Percentiles rank a stretch among this genome's conserved stretches.
phyloP scores from a whole-genome alignment of 208 protist genomes.

The Leishmania gerbilli region DNA sequence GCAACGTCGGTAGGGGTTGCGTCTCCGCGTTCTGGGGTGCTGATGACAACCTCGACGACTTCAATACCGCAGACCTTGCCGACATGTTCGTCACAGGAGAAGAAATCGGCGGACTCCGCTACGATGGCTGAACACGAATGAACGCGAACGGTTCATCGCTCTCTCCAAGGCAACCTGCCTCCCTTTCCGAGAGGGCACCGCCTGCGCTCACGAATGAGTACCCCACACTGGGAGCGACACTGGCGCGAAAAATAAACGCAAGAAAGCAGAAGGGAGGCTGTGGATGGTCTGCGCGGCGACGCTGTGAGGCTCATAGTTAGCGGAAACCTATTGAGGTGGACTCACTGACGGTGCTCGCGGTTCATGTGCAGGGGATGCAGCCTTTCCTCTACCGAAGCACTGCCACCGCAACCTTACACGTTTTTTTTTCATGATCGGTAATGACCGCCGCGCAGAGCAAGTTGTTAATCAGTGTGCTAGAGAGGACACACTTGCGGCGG shows the following conservation, averaged over 20 bases:
- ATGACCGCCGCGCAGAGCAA: background rate
- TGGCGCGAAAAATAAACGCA: background rate
- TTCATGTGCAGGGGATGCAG: background rate
- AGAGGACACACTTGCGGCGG: background rate
- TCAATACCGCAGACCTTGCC: slow-evolving; percentile 30
- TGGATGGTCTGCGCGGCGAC: background rate
- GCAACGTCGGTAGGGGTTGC: background rate
- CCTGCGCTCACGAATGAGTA: background rate
- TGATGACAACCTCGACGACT: slow-evolving; percentile 35
- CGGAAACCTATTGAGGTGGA: background rate
- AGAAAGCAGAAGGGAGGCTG: background rate
- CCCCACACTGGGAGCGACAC: background rate
- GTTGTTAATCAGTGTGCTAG: background rate
- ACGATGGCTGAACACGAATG: slow-evolving; percentile 18
- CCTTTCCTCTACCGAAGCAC: too few species aligned
- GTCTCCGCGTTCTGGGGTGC: background rate
- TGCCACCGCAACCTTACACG: too few species aligned
- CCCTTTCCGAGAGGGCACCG: too few species aligned
- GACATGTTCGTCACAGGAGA: slow-evolving; percentile 66
- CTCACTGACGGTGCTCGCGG: background rate
- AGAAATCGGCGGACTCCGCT: slow-evolving; percentile 64
- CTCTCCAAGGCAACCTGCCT: background rate
- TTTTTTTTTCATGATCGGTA: background rate
- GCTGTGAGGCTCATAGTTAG: background rate
- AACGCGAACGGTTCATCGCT: background rate